Evolutionary conservation across 768 basidiomycete genomes (phyloP), one percentile per base, ranked within the genome.

Genomic region (Boletus eberwhitei): DNA sequence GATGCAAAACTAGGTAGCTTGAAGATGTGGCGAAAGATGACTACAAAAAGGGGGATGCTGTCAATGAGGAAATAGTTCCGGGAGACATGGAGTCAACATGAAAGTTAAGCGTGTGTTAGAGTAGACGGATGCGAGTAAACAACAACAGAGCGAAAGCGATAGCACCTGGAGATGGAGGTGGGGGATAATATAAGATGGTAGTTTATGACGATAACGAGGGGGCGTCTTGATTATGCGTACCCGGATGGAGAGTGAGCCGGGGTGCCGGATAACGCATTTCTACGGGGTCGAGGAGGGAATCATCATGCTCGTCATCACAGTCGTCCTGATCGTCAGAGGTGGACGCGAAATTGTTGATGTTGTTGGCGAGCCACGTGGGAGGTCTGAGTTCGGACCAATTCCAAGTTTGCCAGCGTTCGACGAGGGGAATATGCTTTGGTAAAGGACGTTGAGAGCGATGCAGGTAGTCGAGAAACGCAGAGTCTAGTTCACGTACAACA

Each of bases 351-450:
- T 26, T 37, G 31, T 32, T 8, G 8, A 32, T 32, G 31, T 16
- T 29, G 42, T 62, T 50, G 32, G 63, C 35, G 3, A 61, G 14
- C 71, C 70, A 73, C 17, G 52, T 16, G 31, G 70, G 70, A 12
- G 53, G 58, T 52, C 66, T 59, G 21, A 71, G 64, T 48, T 71
- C 71, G 38, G 69, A 69, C 70, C 70, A 71, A 22, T 62, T 55
- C 70, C 70, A 71, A 32, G 61, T 64, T 22, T 71, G 70, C 70
- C 71, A 73, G 48, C 59, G 69, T 17, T 71, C 66, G 41, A 53
- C 51, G 53, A 54, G 44, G 45, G 59, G 64, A 21, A 49, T 60
- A 36, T 53, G 63, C 70, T 63, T 70, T 43, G 54, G 50, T 52
- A 49, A 58, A 50, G 54, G 50, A 35, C 53, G 60, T 56, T 62